These are phyloP conservation scores for Claviceps pazoutovae DNA, from an alignment of 2,329 filamentous ascomycete species.

Conservation along the genomic window DNA sequence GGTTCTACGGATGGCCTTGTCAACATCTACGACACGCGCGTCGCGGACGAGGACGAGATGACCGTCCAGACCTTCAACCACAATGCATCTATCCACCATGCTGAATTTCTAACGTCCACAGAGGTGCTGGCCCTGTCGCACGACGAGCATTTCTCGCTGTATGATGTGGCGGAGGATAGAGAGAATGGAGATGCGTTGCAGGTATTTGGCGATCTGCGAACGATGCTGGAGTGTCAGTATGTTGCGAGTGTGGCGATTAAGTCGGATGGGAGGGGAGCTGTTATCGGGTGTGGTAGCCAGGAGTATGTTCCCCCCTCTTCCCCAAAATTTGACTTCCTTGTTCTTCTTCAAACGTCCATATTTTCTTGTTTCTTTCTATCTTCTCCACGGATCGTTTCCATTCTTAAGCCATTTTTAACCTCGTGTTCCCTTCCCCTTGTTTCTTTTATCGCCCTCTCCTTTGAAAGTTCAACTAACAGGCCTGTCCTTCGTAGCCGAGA, in stretches of 20 bases:
- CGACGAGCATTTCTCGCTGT: conserved; percentile 64
- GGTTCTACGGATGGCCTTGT: conserved; percentile 70
- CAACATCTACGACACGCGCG: conserved; percentile 59
- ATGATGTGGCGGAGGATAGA: conserved; percentile 51
- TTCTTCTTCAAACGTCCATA: neutral
- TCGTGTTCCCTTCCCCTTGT: neutral
- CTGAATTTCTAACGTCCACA: conserved; percentile 51
- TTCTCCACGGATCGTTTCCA: neutral
- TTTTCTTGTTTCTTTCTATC: neutral
- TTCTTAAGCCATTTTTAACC: too few species aligned
- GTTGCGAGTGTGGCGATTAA: conserved; percentile 53
- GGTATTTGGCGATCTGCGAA: conserved; percentile 56
- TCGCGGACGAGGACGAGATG: conserved; percentile 63
- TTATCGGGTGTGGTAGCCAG: conserved; percentile 52
- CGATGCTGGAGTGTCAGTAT: conserved; percentile 56
- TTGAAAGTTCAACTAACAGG: too few species aligned
- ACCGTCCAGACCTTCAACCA: conserved; percentile 69
- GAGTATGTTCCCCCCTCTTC: conserved; percentile 35
- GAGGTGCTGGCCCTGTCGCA: conserved; percentile 62
- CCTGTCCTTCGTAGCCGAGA: conserved; percentile 23
- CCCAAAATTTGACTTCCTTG: neutral
- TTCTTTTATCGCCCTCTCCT: neutral
- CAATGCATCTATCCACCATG: conserved; percentile 58
- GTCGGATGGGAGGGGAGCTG: conserved; percentile 41
- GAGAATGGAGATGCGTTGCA: conserved; percentile 41